Evolutionary conservation across 2,329 filamentous ascomycete species (phyloP).

Genomic region (Microdochium trichocladiopsis): DNA sequence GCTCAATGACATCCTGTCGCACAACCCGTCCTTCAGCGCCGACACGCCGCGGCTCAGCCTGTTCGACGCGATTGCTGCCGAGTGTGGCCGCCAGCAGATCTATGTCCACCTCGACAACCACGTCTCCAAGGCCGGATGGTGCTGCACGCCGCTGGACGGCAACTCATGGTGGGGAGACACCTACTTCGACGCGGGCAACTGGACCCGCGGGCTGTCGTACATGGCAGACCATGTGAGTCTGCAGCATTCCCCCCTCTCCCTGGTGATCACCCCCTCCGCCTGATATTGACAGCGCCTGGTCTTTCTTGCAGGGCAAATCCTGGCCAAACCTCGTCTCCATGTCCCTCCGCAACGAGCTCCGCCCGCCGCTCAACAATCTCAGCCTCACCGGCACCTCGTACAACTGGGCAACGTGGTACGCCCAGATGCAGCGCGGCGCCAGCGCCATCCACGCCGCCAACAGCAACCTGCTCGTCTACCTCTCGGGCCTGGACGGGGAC

Average conservation of each 20-base stretch:
- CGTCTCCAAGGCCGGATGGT: conserved; percentile 52
- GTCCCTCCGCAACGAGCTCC: conserved; percentile 47
- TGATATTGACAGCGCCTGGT: too few relatives aligned
- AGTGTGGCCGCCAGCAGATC: conserved; percentile 47
- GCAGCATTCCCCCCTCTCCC: too few relatives aligned
- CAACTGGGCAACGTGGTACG: conserved; percentile 51
- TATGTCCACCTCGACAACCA: conserved; percentile 57
- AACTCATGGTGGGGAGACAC: conserved; percentile 57
- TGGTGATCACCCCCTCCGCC: too few relatives aligned
- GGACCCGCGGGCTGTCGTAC: conserved; percentile 51
- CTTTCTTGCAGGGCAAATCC: conserved; percentile 24
- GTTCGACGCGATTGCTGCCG: conserved; percentile 55
- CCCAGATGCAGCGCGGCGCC: conserved; percentile 38
- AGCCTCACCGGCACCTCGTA: conserved; percentile 30
- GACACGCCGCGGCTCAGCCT: conserved; percentile 46
- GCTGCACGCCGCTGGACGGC: conserved; percentile 45
- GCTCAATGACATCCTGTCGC: conserved; percentile 41
- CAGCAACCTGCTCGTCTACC: conserved; percentile 45
- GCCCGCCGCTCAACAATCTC: conserved; percentile 30
- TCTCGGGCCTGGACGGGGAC: conserved; percentile 54
- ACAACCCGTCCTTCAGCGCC: conserved; percentile 49
- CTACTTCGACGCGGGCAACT: conserved; percentile 51
- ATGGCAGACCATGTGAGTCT: conserved; percentile 43
- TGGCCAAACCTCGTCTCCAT: conserved; percentile 42
- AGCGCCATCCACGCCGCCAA: conserved; percentile 43